Evolutionary conservation across 352 stramenopile genomes (phyloP), one percentile per base, ranked within the genome.

Genomic region (Pythium aquatile): DNA sequence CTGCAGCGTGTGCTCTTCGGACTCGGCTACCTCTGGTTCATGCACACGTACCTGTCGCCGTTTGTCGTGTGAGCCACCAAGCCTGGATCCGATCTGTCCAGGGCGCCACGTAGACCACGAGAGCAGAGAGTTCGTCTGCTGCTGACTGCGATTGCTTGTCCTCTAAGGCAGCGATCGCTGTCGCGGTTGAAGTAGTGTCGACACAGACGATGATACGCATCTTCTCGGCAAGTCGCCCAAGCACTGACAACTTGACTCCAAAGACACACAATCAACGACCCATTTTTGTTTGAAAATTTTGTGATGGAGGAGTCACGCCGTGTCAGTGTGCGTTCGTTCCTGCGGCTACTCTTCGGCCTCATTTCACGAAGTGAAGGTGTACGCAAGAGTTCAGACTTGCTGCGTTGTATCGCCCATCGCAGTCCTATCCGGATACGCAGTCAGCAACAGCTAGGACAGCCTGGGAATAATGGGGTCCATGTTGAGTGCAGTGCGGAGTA

Each of bases 11-110:
- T 93, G 39, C 61, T 93, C 48, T 86, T 93, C 65, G 74, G 70
- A 0, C 69, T 69, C 20, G 76, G 55, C 5, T 93, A 89, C 58
- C 24, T 90, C 11, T 90, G 79, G 77, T 93, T 93, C 68, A 89
- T 93, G 79, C 77, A 88, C 68, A 68, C 73, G 47, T 93, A 90
- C 52, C 62, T 90, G 5, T 84, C 76, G 63, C 65, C 75, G 16
- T 77, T 77, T 37, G 35, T 75, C 35, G 63, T 77, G 2, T 75
- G 63, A 44, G 10, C 35, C 35, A 11, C 11, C 3, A 5, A 35
- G 32, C 32, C 8, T 35, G 5, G 32, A 35, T 35, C 8, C 35
- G 16, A 14, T 42, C 35, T 37, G 32, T 10, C 32, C 6, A 6
- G 32, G 10, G 32, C 10, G 32, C 6, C 32, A 10, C 10, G 32